Base-by-base conservation (phyloP, 78 protist species). In the Monocercomonoides exilis region DNA sequence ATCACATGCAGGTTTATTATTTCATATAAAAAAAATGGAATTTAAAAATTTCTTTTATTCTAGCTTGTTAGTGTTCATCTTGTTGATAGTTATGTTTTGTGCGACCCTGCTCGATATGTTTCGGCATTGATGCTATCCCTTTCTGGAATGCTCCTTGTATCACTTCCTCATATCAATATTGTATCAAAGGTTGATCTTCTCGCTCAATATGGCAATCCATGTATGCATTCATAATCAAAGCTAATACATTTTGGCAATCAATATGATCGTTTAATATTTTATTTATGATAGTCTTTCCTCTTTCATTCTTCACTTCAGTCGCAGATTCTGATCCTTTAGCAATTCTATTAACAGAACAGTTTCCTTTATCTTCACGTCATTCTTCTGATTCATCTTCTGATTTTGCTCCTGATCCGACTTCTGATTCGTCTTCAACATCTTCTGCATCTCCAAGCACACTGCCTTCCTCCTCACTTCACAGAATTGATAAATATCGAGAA, bases 141-240 rank as follows among this genome's bases (percentile, higher is more conserved):
- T 0, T 45, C 91, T 3, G 46, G 94, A 1, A 95, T 94, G 96
- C 21, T 94, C 35, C 91, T 94, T 87, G 45, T 97, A 33, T 96
- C 91, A 41, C 84, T 96, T 29, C 99, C 99, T 0, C 98, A 96
- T 84, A 89, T 98, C 11, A 98, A 97, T 85, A 91, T 98, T 33
- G 89, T 98, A 6, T 94, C 98, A 3, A 98, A 98, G 84, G 86
- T 96, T 38, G 99, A 98, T 77, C 79, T 97, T 11, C 21, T 97
- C 1, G 92, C 93, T 77, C 38, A 1, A 0, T 89, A 87, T 46
- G 97, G 93, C 21, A 3, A 6, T 34, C 80, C 46, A 45, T 89
- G 89, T 85, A 21, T 35, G 80, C n/a, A n/a, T n/a, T n/a, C n/a
- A n/a, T n/a, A n/a, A n/a, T n/a, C n/a, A n/a, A n/a, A n/a, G n/a